A percentile compares a stretch with the other conserved stretches of the same genome.
Evolutionary conservation across 2,329 filamentous ascomycete species (phyloP).

Genomic region (Xylaria arbuscula): DNA sequence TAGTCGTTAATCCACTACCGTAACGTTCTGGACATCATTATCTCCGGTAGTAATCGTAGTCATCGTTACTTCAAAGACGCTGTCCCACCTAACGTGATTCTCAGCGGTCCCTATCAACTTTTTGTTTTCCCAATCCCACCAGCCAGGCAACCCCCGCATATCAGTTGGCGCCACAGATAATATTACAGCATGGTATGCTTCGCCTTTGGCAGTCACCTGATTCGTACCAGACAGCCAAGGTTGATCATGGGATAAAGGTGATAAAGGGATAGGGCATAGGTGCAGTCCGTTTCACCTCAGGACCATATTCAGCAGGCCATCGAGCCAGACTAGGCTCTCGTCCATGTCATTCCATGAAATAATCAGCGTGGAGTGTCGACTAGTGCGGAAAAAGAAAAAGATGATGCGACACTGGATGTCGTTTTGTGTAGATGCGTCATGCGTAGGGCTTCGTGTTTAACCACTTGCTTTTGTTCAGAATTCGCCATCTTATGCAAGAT

Average conservation of each 20-base stretch:
- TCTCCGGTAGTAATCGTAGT: slow-evolving; percentile 5
- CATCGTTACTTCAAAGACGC: background rate
- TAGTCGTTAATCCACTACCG: background rate
- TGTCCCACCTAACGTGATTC: background rate
- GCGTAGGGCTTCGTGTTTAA: background rate
- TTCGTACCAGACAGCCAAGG: background rate
- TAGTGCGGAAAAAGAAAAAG: slow-evolving; percentile 14
- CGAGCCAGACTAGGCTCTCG: slow-evolving; percentile 9
- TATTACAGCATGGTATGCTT: background rate
- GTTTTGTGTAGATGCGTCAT: slow-evolving; percentile 17
- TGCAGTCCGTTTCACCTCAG: slow-evolving; percentile 4
- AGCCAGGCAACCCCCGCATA: background rate
- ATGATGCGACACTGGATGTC: slow-evolving; percentile 8
- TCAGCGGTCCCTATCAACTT: background rate
- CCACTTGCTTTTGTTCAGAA: slow-evolving; percentile 4
- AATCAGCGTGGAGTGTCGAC: slow-evolving; percentile 2
- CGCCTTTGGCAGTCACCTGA: background rate
- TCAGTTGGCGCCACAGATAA: background rate
- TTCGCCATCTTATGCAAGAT: slow-evolving; percentile 76
- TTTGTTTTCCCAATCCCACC: slow-evolving; percentile 1
- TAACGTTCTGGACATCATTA: background rate
- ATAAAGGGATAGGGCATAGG: background rate
- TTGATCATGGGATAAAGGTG: background rate
- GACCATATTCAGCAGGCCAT: slow-evolving; percentile 6
- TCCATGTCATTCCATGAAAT: background rate